A percentile compares a stretch with the other conserved stretches of the same genome.
These are phyloP conservation scores for Colletotrichum cordylinicola DNA, from an alignment of 2,329 filamentous ascomycete species.

Conservation along the genomic window DNA sequence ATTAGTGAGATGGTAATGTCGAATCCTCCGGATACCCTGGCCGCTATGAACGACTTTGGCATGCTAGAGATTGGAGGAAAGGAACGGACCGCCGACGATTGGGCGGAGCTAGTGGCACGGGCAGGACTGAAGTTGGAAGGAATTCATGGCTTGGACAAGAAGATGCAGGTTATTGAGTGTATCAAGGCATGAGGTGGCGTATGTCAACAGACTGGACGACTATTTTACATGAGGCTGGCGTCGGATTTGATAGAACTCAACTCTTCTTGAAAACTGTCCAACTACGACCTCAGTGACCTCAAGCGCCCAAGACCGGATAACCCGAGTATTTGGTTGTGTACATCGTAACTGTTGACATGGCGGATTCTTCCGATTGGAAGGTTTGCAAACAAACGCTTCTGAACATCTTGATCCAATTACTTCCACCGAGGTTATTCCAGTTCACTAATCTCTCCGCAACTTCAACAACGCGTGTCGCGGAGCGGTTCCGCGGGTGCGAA, in stretches of 20 bases:
- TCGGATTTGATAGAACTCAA: background rate
- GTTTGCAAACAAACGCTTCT: background rate
- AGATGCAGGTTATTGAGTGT: conserved; percentile 18
- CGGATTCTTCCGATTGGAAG: background rate
- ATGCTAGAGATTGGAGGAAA: conserved; percentile 38
- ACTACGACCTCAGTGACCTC: background rate
- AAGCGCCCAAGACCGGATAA: background rate
- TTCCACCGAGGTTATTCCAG: background rate
- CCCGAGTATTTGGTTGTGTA: background rate
- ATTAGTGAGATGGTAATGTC: conserved; percentile 35
- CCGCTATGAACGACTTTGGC: conserved; percentile 31
- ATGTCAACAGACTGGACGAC: background rate
- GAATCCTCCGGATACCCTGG: conserved; percentile 27
- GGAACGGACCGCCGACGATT: conserved; percentile 31
- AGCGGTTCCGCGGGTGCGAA: background rate
- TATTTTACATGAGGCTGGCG: background rate
- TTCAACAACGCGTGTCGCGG: background rate
- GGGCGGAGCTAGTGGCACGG: conserved; percentile 24
- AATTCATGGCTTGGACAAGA: conserved; percentile 20
- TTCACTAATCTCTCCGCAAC: background rate
- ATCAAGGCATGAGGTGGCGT: background rate
- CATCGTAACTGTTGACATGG: background rate
- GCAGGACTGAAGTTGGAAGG: conserved; percentile 32
- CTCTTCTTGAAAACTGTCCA: background rate
- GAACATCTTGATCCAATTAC: background rate